phyloP scores from a whole-genome alignment of 2,329 filamentous ascomycete species.

The Pseudocercospora fuligena region DNA sequence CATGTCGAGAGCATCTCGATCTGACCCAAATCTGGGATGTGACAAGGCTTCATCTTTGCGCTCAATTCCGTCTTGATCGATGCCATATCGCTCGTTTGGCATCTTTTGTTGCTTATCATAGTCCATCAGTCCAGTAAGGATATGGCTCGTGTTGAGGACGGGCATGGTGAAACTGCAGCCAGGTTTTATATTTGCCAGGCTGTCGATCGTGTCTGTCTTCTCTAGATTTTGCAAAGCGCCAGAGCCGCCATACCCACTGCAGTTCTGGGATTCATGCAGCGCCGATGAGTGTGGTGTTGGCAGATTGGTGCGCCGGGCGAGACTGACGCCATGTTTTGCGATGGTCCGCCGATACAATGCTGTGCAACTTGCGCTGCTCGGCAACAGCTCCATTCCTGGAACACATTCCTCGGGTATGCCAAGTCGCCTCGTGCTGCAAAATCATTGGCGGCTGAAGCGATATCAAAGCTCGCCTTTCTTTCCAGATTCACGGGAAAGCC shows the following conservation, averaged over 20 bases:
- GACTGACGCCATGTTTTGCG: neutral
- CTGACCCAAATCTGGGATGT: neutral
- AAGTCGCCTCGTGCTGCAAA: neutral
- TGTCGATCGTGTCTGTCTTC: neutral
- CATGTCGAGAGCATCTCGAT: conserved; percentile 23
- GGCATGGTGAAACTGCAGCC: neutral
- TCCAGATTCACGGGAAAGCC: too few species aligned
- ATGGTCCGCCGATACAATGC: neutral
- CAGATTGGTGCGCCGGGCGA: neutral
- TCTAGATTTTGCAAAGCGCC: neutral
- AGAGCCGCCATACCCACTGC: neutral
- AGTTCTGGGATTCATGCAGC: neutral
- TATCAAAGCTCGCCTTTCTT: too few species aligned
- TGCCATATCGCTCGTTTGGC: too few species aligned
- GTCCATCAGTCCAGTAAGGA: neutral
- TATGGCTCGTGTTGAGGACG: conserved; percentile 1
- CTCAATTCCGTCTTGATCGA: too few species aligned
- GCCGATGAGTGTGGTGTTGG: neutral
- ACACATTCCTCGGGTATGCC: neutral
- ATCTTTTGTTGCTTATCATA: neutral
- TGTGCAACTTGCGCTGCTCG: neutral
- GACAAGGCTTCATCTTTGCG: too few species aligned
- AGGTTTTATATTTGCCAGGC: neutral
- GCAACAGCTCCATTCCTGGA: neutral
- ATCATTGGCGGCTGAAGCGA: too few species aligned